Evolutionary conservation across 2,329 filamentous ascomycete species (phyloP).

Genomic region (Pseudopithomyces chartarum): DNA sequence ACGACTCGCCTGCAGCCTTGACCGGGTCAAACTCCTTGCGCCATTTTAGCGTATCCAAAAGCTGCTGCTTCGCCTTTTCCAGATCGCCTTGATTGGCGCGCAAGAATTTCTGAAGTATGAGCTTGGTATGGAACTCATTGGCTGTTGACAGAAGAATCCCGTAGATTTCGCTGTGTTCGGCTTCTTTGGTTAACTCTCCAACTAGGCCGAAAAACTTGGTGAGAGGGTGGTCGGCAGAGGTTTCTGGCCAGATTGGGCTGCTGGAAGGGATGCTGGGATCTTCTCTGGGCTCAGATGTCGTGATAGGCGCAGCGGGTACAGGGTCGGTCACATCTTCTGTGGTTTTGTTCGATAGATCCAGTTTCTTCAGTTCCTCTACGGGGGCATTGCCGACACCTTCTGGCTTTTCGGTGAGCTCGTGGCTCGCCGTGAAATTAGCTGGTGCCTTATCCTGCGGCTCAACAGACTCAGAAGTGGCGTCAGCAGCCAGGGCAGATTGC

Average conservation of each 20-base stretch:
- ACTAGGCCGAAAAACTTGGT: slow-evolving; percentile 64
- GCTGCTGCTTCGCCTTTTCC: slow-evolving; percentile 75
- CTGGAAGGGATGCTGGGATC: slow-evolving; percentile 15
- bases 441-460: slow-evolving; percentile 14
- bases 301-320: slow-evolving; percentile 9
- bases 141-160: slow-evolving; percentile 67
- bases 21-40: slow-evolving; percentile 76
- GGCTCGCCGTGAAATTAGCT: neutral
- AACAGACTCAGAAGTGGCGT: slow-evolving; percentile 3
- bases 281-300: neutral
- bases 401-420: slow-evolving; percentile 17
- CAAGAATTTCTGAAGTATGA: slow-evolving; percentile 91
- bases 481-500: neutral
- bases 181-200: slow-evolving; percentile 60
- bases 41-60: slow-evolving; percentile 81
- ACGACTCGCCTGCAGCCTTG: slow-evolving; percentile 65
- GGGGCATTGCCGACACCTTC: slow-evolving; percentile 21
- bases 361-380: slow-evolving; percentile 21
- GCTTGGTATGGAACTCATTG: slow-evolving; percentile 72
- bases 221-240: slow-evolving; percentile 50
- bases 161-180: slow-evolving; percentile 80
- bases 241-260: slow-evolving; percentile 41
- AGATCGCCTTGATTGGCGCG: slow-evolving; percentile 84
- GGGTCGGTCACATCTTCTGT: slow-evolving; percentile 15
- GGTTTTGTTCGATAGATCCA: slow-evolving; percentile 15